Percentiles rank a stretch among this genome's conserved stretches.
phyloP scores from a whole-genome alignment of 1,284 basidiomycete species.

The Peniophora sp. region DNA sequence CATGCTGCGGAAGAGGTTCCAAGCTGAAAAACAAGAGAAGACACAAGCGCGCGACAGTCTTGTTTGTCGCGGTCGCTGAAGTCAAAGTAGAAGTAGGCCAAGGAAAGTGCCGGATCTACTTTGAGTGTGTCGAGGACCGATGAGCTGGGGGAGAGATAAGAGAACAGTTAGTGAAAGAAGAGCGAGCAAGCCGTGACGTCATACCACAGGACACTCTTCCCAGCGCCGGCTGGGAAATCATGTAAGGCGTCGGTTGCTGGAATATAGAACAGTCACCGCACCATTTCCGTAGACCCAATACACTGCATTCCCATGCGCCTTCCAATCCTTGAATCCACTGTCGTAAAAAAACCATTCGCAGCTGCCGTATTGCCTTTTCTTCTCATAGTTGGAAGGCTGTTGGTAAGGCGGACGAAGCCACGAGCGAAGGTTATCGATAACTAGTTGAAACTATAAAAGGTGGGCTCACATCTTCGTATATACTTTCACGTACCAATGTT shows the following conservation, averaged over 20 bases:
- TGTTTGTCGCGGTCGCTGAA: neutral
- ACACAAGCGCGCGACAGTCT: neutral
- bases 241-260: neutral
- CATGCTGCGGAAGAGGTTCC: neutral
- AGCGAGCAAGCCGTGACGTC: too few species aligned
- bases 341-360: too few species aligned
- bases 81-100: neutral
- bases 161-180: neutral
- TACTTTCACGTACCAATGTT: too few species aligned
- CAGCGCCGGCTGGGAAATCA: slow-evolving; percentile 1
- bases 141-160: neutral
- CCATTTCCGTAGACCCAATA: slow-evolving; percentile 4
- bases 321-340: slow-evolving; percentile 2
- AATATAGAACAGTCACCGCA: neutral
- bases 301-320: neutral
- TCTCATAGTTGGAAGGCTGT: too few species aligned
- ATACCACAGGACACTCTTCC: slow-evolving; percentile 5
- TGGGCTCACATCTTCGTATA: too few species aligned
- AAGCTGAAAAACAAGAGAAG: neutral
- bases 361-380: too few species aligned
- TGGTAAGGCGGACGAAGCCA: too few species aligned
- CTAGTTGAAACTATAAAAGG: too few species aligned
- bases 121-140: neutral
- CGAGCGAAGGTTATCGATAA: too few species aligned
- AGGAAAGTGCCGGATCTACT: neutral